Base-by-base conservation (phyloP, 805 yeast species). In the Kodamaea leandrae region DNA sequence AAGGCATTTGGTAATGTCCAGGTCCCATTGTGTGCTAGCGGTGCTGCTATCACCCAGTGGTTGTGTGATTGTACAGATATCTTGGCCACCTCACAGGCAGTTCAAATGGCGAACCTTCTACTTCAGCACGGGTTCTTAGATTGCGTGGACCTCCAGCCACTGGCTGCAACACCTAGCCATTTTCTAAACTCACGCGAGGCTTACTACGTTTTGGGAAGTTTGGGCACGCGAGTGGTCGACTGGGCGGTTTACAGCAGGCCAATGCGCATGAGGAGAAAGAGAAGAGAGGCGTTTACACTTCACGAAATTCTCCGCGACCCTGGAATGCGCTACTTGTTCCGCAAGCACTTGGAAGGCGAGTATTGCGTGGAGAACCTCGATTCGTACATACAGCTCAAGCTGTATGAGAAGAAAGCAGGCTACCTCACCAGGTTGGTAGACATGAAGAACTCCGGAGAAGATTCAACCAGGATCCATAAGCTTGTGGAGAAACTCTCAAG, bases 11-110 rank as follows among this genome's bases (percentile, higher is more conserved):
- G 8, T 42, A 48, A 4, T 36, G 32, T 42, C 41, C 52, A 18
- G 1, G 53, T 72, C 2, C 63, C 69, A n/a, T 72, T 71, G 50
- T 74, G 80, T 40, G 72, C 86, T 46, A 74, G 85, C 1, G 95
- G 96, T 0, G 84, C 84, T 51, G 83, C 93, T 0, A 66, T 83
- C 0, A 74, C 81, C 61, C 96, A 89, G 54, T 91, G 96, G 96
- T 54, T 91, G 5, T 72, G 83, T 78, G 98, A 91, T 48, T 89
- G 96, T 54, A 85, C 96, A 1, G 93, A 86, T 53, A 67, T 82
- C 1, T 57, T 80, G 49, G 71, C 71, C 38, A 55, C 61, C 0
- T 63, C 64, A 9, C 86, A 79, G 44, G 83, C 87, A 0, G 54
- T 66, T 0, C 72, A 72, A 16, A 60, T 83, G 9, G 77, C 82